Conservation (phyloP, 495 filamentous ascomycete species). For the Diplogelasinospora grovesii region DNA sequence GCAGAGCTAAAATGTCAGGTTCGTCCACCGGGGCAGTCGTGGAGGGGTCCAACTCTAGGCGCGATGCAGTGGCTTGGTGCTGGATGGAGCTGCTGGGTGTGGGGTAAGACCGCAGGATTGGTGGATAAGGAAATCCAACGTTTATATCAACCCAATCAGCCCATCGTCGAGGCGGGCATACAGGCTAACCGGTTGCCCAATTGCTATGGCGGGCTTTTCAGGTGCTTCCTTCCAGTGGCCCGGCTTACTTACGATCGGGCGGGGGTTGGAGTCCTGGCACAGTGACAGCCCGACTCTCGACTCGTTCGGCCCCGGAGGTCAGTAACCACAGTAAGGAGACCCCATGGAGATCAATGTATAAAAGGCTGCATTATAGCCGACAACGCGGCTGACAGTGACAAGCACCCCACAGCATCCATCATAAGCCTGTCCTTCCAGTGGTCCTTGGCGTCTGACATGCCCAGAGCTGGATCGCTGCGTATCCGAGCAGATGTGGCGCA, state of each 20-base stretch:
- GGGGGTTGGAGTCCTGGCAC: no score
- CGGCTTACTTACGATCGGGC: no score
- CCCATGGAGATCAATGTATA: background rate
- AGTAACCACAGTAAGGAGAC: no score
- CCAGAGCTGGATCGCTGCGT: no score
- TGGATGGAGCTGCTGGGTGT: background rate
- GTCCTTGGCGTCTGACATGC: background rate
- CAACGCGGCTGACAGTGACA: background rate
- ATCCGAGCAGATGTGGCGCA: no score
- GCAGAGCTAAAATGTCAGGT: background rate
- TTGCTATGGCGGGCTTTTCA: no score
- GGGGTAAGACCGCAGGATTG: constrained; percentile 7
- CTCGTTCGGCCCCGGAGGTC: no score
- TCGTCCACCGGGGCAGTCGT: background rate
- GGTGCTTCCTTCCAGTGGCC: no score
- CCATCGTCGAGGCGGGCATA: background rate
- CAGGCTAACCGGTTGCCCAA: background rate
- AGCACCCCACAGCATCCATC: background rate
- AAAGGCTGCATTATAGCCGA: background rate
- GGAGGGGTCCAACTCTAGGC: background rate
- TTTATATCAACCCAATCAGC: no score
- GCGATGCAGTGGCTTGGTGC: background rate
- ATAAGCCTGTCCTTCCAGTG: no score
- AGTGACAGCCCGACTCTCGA: no score
- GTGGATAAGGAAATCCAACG: constrained; percentile 4